Base-by-base conservation (phyloP, 495 filamentous ascomycete genomes). In the Lindgomyces ingoldianus region DNA sequence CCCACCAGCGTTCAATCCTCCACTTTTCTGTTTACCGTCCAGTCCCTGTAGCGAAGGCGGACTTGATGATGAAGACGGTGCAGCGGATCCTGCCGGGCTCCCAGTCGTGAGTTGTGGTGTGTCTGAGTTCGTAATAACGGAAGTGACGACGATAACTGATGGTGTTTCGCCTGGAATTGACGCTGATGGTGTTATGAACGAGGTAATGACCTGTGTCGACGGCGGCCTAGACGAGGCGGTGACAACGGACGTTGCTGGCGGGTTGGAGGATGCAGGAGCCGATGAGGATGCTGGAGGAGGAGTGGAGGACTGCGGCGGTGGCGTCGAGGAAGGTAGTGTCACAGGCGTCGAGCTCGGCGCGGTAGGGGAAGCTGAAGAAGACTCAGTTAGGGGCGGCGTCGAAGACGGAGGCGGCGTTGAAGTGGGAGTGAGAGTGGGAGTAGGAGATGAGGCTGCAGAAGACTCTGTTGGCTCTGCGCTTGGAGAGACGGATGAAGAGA, bases 1-100 rank as follows among this genome's bases (percentile, higher is more conserved):
- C 21, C 86, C 87, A 45, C 80, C 81, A 30, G 82, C 75, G 16
- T 77, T 79, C 3, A 94, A 79, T 16, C 87, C 83, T 42, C 57
- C 53, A 9, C 22, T 29, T 19, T 21, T 52, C 3, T 21, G 12
- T 16, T 60, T 63, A 22, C 16, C 0, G 1, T 65, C 24, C 36
- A 41, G 16, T 39, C 51, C 21, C 24, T 59, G 51, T 27, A 55
- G 44, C 19, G 29, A 25, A 18, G 62, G 51, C 1, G 65, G 29
- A 51, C 8, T 18, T 2, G 51, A 16, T 3, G 12, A 2, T 8
- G 44, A 41, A 4, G 69, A 36, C 36, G 58, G 39, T 11, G 53
- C 24, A 1, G 57, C 21, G 1, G 56, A n/a, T 16, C 27, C 16
- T 41, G 64, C 4, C 6, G 52, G 48, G 18, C 16, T 18, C 14